Evolutionary conservation across 176 grass and related monocot species (phyloP).

Genomic region (Oryza glaberrima): DNA sequence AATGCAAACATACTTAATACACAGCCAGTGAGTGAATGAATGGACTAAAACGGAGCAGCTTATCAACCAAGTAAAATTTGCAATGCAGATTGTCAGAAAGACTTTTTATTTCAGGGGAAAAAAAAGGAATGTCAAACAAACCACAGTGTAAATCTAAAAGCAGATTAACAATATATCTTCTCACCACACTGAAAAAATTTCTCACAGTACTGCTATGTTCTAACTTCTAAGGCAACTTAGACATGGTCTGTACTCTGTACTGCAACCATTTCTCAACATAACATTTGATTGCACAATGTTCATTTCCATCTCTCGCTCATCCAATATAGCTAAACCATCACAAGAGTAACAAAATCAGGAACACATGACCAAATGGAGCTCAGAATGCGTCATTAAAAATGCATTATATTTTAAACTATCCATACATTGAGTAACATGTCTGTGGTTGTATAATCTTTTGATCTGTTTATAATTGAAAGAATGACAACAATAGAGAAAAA

Average conservation of each 20-base stretch:
- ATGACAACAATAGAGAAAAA: slow-evolving; percentile 31
- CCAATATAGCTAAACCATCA: background rate
- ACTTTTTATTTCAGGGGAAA: background rate
- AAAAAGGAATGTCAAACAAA: background rate
- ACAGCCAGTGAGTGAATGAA: background rate
- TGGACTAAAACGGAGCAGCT: no score
- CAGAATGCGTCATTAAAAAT: background rate
- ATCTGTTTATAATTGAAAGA: slow-evolving; percentile 41
- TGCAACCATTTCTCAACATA: background rate
- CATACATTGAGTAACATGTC: slow-evolving; percentile 20
- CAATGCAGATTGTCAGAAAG: background rate
- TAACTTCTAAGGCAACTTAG: background rate
- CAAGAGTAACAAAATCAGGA: background rate
- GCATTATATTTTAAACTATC: slow-evolving; percentile 35
- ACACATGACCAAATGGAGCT: background rate
- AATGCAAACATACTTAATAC: background rate
- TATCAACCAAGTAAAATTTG: background rate
- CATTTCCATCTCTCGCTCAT: background rate
- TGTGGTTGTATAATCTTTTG: slow-evolving; percentile 24
- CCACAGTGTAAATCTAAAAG: background rate
- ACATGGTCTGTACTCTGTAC: background rate
- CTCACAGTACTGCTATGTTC: no score
- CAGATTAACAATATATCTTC: background rate
- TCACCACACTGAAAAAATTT: background rate
- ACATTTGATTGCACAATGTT: background rate